Evolutionary conservation across 2,329 filamentous ascomycete genomes (phyloP), one percentile per base, ranked within the genome.

Genomic region (Periconia digitata): DNA sequence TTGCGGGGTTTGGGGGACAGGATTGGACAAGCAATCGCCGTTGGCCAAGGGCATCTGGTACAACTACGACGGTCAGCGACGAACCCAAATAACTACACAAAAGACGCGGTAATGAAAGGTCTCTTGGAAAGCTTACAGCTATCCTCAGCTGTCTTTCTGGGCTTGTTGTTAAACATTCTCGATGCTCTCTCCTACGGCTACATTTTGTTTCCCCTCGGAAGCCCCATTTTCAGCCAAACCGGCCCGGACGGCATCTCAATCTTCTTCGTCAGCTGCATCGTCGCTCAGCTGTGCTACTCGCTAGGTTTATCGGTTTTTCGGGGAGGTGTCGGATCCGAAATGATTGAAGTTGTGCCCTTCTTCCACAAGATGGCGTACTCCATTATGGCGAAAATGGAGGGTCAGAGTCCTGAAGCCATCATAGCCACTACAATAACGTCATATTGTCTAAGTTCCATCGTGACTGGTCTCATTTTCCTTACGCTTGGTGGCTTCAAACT

Each of bases 341-440:
- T 99, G 85, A 99, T 97, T 58, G 94, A 99, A 74, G 92, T 97
- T 1, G 92, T 99, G 1, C 94, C 92, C 0, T 99, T 99, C 74
- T 97, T 99, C 69, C 94, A 99, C 74, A 95, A 92, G 64, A 99
- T 99, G 92, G 92, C 94, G 0, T 85, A 86, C 54, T 92, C 87
- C 23, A 96, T 97, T 65, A 85, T 94, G 56, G 77, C 79, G 13
- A 79, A 82, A 37, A 85, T 99, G 55, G 90, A 92, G 15, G 83
- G 87, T 53, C 85, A 92, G 17, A 85, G 94, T 21, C 85, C 89
- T 1, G 86, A 94, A 60, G 88, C 90, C 3, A 87, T 99, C 40
- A 87, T 96, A 55, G 92, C 94, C 23, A 99, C 94, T 0, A 96
- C 92, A 2, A 96, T 99, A 61, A 85, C 92, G 2, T 85, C 94